Conservation (phyloP, 2,329 filamentous ascomycete species). For the Podosphaera xanthii region DNA sequence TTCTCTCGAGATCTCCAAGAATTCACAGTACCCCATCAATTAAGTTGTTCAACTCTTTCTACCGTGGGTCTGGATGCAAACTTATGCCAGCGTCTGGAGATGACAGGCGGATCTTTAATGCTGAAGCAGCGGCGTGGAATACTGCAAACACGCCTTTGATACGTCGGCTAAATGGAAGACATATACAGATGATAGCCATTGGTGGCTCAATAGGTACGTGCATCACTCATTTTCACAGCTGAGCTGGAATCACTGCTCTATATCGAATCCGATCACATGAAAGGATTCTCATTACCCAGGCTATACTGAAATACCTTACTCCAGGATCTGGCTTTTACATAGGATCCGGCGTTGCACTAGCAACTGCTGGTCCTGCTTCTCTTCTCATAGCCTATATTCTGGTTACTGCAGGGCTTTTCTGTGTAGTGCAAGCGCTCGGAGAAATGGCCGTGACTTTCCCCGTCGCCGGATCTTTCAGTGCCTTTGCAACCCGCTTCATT, state of each 20-base stretch:
- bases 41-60: constrained; percentile 13
- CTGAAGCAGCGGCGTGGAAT: constrained; percentile 35
- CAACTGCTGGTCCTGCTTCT: constrained; percentile 53
- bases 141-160: constrained; percentile 56
- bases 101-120: constrained; percentile 27
- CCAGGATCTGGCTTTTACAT: constrained; percentile 68
- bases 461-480: constrained; percentile 84
- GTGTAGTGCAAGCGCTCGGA: constrained; percentile 74
- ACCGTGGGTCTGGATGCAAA: constrained; percentile 6
- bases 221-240: neutral
- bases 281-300: constrained; percentile 3
- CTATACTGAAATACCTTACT: constrained; percentile 13
- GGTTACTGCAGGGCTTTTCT: constrained; percentile 71
- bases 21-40: constrained; percentile 5
- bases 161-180: constrained; percentile 56
- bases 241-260: neutral
- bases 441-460: constrained; percentile 83
- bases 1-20: constrained; percentile 8
- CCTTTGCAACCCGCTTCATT: constrained; percentile 81
- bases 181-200: constrained; percentile 95
- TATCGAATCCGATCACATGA: neutral
- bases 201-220: constrained; percentile 60
- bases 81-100: constrained; percentile 7
- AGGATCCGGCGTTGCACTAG: constrained; percentile 50
- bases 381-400: constrained; percentile 57